Evolutionary conservation across 805 yeast species (phyloP).

Genomic region (Grigorovia jiainica): DNA sequence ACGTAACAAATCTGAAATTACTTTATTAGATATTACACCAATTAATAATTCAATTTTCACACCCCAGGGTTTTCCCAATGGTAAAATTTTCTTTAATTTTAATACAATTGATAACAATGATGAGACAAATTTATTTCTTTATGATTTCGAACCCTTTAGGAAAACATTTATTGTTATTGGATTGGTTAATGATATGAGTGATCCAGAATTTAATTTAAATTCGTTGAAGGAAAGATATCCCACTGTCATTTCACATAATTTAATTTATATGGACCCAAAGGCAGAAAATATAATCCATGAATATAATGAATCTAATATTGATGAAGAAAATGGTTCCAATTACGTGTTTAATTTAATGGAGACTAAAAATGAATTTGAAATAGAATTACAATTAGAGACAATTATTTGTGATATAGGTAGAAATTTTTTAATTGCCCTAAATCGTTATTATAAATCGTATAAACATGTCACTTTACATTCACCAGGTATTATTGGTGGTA

Average conservation of each 20-base stretch:
- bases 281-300: constrained; percentile 3
- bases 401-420: constrained; percentile 64
- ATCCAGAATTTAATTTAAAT: constrained; percentile 22
- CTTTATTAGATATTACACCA: constrained; percentile 70
- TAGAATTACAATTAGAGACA: constrained; percentile 37
- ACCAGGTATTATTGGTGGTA: constrained; percentile 57
- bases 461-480: constrained; percentile 75
- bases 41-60: constrained; percentile 52
- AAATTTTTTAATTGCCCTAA: constrained; percentile 52
- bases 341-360: constrained; percentile 8
- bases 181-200: constrained; percentile 25
- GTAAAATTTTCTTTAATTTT: constrained; percentile 56
- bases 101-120: constrained; percentile 33
- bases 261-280: constrained; percentile 15
- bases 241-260: constrained; percentile 24
- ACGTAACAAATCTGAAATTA: constrained; percentile 46
- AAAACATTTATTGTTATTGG: constrained; percentile 61
- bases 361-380: constrained; percentile 19
- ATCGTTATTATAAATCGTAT: constrained; percentile 62
- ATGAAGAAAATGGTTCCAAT: background rate
- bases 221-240: constrained; percentile 31
- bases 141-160: constrained; percentile 85
- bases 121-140: constrained; percentile 54
- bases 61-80: constrained; percentile 80
- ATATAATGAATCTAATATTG: constrained; percentile 2